phyloP scores from a whole-genome alignment of 208 protist species.

The Leishmania aethiopica region DNA sequence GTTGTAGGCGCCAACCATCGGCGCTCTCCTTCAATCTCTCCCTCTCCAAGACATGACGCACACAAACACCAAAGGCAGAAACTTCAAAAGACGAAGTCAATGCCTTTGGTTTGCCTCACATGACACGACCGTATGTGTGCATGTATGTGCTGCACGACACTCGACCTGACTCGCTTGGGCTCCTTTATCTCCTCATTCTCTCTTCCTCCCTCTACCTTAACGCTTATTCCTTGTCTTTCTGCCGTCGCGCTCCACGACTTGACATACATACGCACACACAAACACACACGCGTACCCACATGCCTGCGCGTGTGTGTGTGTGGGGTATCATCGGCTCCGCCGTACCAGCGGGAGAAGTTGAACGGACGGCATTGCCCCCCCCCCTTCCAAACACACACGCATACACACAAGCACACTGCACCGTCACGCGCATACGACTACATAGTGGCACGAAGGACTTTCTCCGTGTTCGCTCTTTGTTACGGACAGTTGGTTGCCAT shows the following conservation, averaged over 20 bases:
- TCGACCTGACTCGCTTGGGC: not conserved
- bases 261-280: not conserved
- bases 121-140: not conserved
- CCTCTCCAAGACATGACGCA: not conserved
- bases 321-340: not conserved
- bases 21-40: not conserved
- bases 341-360: not conserved
- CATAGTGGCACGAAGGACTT: not conserved
- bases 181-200: not conserved
- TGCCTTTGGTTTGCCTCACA: not conserved
- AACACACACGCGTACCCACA: not conserved
- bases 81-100: not conserved
- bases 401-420: not conserved
- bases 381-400: not conserved
- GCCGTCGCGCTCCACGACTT: not conserved
- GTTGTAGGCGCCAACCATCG: not conserved
- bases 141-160: not conserved
- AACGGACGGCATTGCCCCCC: not conserved
- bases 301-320: not conserved
- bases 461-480: not conserved
- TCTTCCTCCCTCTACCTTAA: not conserved
- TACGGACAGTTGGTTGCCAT: no score
- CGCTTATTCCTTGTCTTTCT: not conserved
- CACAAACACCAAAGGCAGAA: not conserved
- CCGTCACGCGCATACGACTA: not conserved